Evolutionary conservation across 2,329 filamentous ascomycete species (phyloP).

Genomic region (Penicillium psychrosexuale): DNA sequence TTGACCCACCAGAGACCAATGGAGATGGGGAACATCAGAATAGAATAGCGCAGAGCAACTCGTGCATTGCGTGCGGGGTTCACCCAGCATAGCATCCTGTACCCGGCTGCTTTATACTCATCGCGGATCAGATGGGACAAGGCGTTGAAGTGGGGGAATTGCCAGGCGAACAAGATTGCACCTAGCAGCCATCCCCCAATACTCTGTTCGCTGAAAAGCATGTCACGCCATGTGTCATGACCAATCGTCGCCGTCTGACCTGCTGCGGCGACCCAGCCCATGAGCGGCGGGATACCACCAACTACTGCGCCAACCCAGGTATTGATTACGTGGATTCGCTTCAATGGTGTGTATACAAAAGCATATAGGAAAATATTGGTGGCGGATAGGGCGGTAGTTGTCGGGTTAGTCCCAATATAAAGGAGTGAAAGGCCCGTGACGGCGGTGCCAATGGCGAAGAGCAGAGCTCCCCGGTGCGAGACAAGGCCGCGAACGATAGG

Average conservation of each 20-base stretch:
- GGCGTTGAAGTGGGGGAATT: slow-evolving; percentile 97
- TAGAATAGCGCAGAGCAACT: slow-evolving; percentile 81
- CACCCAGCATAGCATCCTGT: slow-evolving; percentile 76
- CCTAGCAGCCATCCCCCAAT: slow-evolving; percentile 87
- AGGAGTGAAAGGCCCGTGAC: slow-evolving; percentile 67
- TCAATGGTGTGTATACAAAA: slow-evolving; percentile 87
- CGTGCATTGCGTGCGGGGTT: slow-evolving; percentile 81
- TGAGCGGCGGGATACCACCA: slow-evolving; percentile 88
- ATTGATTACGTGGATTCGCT: slow-evolving; percentile 80
- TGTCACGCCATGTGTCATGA: slow-evolving; percentile 71
- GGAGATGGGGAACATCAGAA: slow-evolving; percentile 84
- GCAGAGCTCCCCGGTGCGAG: slow-evolving; percentile 64
- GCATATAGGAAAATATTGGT: slow-evolving; percentile 88
- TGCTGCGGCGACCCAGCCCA: slow-evolving; percentile 96
- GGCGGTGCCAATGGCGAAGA: slow-evolving; percentile 76
- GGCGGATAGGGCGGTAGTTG: slow-evolving; percentile 78
- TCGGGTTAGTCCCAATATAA: slow-evolving; percentile 90
- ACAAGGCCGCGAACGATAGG: slow-evolving; percentile 82
- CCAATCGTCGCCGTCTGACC: slow-evolving; percentile 74
- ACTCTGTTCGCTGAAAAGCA: slow-evolving; percentile 67
- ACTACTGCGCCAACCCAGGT: slow-evolving; percentile 95
- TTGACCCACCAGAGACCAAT: slow-evolving; percentile 72
- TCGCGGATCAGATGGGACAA: slow-evolving; percentile 83
- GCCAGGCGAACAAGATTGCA: slow-evolving; percentile 84
- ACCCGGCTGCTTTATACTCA: slow-evolving; percentile 73